A percentile compares a stretch with the other conserved stretches of the same genome.
Evolutionary conservation across 768 basidiomycete species (phyloP).

Genomic region (Psilocybe sp.): DNA sequence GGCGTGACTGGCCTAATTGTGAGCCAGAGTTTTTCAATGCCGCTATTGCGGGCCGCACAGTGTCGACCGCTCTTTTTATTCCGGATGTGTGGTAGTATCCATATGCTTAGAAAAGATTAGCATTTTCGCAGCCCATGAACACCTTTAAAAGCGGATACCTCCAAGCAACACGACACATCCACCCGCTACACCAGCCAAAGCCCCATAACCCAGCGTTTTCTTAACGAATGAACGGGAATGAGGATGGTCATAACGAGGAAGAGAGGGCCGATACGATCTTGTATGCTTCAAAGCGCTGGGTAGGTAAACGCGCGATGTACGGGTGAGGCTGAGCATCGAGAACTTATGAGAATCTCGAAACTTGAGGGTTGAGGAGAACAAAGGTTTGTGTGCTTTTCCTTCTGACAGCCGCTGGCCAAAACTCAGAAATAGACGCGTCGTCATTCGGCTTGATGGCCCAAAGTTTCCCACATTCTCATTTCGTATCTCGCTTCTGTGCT

Average conservation of each 20-base stretch:
- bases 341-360: too few relatives aligned
- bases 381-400: too few relatives aligned
- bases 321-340: too few relatives aligned
- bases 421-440: slow-evolving; percentile 2
- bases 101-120: slow-evolving; percentile 26
- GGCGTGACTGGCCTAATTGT: slow-evolving; percentile 20
- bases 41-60: slow-evolving; percentile 23
- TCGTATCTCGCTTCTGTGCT: too few relatives aligned
- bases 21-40: slow-evolving; percentile 12
- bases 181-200: slow-evolving; percentile 5
- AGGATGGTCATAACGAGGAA: too few relatives aligned
- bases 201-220: neutral
- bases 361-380: too few relatives aligned
- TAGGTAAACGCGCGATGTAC: too few relatives aligned
- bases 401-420: too few relatives aligned
- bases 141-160: slow-evolving; percentile 3
- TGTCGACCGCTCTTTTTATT: slow-evolving; percentile 32
- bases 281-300: too few relatives aligned
- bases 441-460: neutral
- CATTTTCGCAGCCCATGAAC: neutral
- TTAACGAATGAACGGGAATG: neutral
- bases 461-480: too few relatives aligned
- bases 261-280: too few relatives aligned
- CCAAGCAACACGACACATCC: slow-evolving; percentile 3
- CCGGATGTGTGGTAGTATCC: slow-evolving; percentile 40